Base-by-base conservation (phyloP, 352 stramenopile species). In the Phytophthora tentaculata region DNA sequence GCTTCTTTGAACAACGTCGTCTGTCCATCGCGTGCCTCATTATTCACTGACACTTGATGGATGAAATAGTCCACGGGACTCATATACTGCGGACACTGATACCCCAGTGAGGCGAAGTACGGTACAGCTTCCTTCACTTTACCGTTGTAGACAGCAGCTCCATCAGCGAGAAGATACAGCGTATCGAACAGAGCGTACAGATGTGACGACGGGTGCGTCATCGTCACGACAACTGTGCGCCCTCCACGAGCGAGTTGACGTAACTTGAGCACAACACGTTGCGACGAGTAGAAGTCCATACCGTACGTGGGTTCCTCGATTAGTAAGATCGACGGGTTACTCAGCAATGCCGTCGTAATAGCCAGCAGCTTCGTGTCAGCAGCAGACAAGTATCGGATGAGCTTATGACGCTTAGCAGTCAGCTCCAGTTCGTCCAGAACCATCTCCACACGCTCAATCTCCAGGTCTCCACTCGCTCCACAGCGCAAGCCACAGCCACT, bases 161-260 rank as follows among this genome's bases (percentile, higher is more conserved):
- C 83, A 26, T 75, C 79, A 2, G 74, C 71, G 2, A 94, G 65
- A 24, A 94, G 61, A 37, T 89, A 84, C 3, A 92, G 62, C 43
- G 75, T 51, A 45, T 92, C 84, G 54, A 92, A 88, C 0, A 89
- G 59, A 14, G 64, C 64, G 26, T 81, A 86, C 19, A 87, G 19
- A 51, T 90, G 75, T 1, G 81, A 92, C 26, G 85, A 92, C n/a
- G 91, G 91, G 58, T 90, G 83, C 8, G 89, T 80, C 80, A 98
- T 97, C 1, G 94, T 91, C 29, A 93, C 88, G 16, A 98, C 75
- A 8, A 98, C 79, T 3, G 92, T 98, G 48, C 91, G 90, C 29
- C 91, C 91, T 50, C 77, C 57, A 60, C 90, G 86, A 6, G 90
- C 90, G 14, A 98, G 73, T 39, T 90, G 80, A 41, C 85, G 82